Evolutionary conservation across 139 green algal genomes (phyloP).

Genomic region (Microglena sp.): DNA sequence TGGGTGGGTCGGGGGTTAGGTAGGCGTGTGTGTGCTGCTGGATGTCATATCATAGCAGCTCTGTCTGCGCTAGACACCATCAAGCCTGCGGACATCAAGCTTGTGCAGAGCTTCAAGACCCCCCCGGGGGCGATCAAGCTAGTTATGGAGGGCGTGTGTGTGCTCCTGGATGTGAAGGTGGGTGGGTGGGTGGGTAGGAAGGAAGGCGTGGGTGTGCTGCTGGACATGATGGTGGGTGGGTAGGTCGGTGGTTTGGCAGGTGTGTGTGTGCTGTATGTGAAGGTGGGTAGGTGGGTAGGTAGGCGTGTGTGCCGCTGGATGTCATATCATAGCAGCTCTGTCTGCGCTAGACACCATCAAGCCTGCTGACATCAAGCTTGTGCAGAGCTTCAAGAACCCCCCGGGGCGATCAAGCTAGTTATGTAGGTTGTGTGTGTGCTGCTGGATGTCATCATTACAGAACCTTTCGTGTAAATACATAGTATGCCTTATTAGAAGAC

Average conservation of each 20-base stretch:
- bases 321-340: too few relatives aligned
- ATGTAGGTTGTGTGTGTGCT: conserved; percentile 45
- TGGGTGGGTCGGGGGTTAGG: too few relatives aligned
- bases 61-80: conserved; percentile 69
- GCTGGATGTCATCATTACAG: conserved; percentile 36
- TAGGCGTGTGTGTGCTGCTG: too few relatives aligned
- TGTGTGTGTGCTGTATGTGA: too few relatives aligned
- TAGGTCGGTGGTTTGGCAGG: too few relatives aligned
- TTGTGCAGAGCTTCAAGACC: conserved; percentile 55
- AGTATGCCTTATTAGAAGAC: too few relatives aligned
- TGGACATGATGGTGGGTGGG: background rate
- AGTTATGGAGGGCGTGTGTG: conserved; percentile 48
- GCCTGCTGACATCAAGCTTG: conserved; percentile 62
- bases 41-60: too few relatives aligned
- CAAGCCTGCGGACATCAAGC: conserved; percentile 70
- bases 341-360: conserved; percentile 74
- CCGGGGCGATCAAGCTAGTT: conserved; percentile 67
- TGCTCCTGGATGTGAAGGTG: conserved; percentile 40
- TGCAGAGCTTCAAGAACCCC: conserved; percentile 57
- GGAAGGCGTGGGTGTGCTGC: too few relatives aligned
- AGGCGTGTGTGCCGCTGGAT: too few relatives aligned
- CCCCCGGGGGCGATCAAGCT: conserved; percentile 66
- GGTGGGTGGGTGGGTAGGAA: too few relatives aligned
- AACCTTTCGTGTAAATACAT: too few relatives aligned
- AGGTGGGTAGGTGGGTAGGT: too few relatives aligned